These are phyloP conservation scores for Biscogniauxia marginata DNA, from an alignment of 2,329 filamentous ascomycete genomes.

Conservation along the genomic window DNA sequence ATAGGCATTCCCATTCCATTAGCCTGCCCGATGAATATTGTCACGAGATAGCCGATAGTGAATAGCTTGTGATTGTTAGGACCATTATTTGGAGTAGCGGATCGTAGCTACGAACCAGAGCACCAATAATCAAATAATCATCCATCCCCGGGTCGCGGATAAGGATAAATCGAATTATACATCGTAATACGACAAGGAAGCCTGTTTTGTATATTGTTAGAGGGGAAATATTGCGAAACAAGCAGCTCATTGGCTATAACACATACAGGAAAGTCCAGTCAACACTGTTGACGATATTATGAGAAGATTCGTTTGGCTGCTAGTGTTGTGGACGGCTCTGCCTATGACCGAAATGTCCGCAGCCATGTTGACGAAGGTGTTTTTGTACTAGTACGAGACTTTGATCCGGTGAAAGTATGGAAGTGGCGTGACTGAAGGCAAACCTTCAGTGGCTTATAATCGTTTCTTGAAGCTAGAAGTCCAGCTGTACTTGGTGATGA, in stretches of 20 bases:
- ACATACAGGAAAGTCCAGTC: neutral
- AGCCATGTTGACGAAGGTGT: neutral
- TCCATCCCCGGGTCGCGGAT: constrained; percentile 21
- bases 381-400: neutral
- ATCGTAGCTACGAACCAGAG: constrained; percentile 14
- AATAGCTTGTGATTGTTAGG: constrained; percentile 12
- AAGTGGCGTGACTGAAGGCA: no score
- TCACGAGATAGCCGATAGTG: constrained; percentile 20
- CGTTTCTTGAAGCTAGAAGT: neutral
- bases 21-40: constrained; percentile 13
- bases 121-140: constrained; percentile 24
- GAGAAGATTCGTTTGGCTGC: neutral
- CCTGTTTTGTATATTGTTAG: constrained; percentile 5
- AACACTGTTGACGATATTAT: neutral
- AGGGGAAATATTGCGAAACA: neutral
- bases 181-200: constrained; percentile 15
- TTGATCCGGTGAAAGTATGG: neutral
- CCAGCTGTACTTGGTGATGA: neutral
- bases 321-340: neutral
- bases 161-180: constrained; percentile 20
- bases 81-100: neutral
- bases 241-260: neutral
- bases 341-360: neutral
- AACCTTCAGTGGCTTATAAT: neutral
- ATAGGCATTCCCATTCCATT: constrained; percentile 22